Evolutionary conservation across 176 grass and related monocot species (phyloP), one percentile per base, ranked within the genome.

Genomic region (Oryza glaberrima): DNA sequence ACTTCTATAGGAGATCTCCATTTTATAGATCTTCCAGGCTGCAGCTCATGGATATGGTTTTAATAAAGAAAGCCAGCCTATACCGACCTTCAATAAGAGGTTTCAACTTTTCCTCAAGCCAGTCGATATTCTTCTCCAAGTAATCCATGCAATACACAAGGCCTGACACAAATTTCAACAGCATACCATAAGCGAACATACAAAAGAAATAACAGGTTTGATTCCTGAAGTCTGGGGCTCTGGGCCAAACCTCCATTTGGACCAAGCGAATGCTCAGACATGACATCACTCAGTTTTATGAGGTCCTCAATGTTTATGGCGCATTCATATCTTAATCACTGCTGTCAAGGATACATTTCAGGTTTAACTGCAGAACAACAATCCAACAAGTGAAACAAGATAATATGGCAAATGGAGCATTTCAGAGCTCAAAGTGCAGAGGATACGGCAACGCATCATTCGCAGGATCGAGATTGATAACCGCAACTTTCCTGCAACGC

Each of bases 71-170:
- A 79, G 11, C 9, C 66, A 64, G 38, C 23, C 6, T 1, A 9
- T 56, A 82, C 84, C 77, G 19, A 91, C 96, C 96, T 84, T 98
- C 88, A 85, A 98, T 78, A 76, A 98, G 83, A 81, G 96, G 96
- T 77, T 95, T 94, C 83, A 98, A 56, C 75, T 94, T 96, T 58
- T 89, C 85, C 65, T 91, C 90, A 63, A 96, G 89, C 96, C 96
- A 96, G 35, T 98, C 96, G 51, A 94, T 94, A 74, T 98, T 98
- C 86, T 92, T 95, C 78, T 98, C 93, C 93, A 98, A 76, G 85
- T 92, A 98, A 81, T 98, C 96, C 96, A 98, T 96, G 81, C 96
- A 98, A 88, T 98, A 96, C 71, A 96, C 78, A 79, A 98, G 93
- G 68, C 91, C 96, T 98, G 77, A 17, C 35, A 90, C 67, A 91